Evolutionary conservation across 192 early-diverging fungal species (phyloP).

Genomic region (Borealophlyctis nickersoniae): DNA sequence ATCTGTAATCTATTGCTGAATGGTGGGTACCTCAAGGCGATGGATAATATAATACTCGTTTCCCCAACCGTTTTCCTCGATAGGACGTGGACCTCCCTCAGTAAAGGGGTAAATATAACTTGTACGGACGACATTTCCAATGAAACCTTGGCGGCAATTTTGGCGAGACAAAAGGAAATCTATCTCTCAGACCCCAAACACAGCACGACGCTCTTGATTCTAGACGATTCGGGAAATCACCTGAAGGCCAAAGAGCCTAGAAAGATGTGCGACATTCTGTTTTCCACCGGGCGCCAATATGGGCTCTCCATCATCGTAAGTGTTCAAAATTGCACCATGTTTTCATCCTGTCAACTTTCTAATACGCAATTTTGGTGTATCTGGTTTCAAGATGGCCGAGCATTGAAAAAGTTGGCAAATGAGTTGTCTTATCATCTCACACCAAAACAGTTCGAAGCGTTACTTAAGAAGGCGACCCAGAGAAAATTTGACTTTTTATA

Average conservation of each 20-base stretch:
- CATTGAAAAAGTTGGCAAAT: background rate
- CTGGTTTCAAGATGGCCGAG: background rate
- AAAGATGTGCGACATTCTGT: background rate
- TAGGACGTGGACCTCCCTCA: background rate
- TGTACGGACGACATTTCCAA: background rate
- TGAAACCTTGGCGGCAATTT: background rate
- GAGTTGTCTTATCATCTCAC: background rate
- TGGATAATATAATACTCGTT: background rate
- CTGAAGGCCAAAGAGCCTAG: background rate
- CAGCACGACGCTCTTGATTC: background rate
- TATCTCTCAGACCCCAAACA: background rate
- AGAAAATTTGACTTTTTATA: background rate
- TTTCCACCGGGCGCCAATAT: background rate
- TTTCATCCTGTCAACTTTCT: background rate
- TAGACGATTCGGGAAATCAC: background rate
- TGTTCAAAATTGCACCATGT: background rate
- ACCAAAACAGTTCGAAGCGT: background rate
- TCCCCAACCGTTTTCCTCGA: background rate
- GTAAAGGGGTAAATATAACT: background rate
- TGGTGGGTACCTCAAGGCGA: background rate
- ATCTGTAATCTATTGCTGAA: background rate
- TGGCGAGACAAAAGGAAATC: background rate
- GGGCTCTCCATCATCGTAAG: background rate
- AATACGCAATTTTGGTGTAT: background rate
- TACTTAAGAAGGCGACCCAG: background rate